Percentiles rank a stretch among this genome's conserved stretches.
These are phyloP conservation scores for Suillus ampliporus DNA, from an alignment of 768 basidiomycete species.

Conservation along the genomic window DNA sequence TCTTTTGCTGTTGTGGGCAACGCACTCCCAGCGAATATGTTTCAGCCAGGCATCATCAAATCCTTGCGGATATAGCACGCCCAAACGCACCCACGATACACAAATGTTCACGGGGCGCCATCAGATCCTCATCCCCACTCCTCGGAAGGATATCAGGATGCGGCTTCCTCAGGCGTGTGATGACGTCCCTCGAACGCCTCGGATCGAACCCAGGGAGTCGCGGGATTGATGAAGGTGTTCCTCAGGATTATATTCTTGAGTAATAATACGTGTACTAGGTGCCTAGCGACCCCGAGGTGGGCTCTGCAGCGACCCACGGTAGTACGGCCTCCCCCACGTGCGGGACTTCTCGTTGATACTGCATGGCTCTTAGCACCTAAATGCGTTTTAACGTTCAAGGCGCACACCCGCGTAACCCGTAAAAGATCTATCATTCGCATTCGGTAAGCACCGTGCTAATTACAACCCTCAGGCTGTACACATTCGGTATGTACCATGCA, in stretches of 20 bases:
- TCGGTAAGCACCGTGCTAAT: not conserved
- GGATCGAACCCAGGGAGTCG: slow-evolving; percentile 1
- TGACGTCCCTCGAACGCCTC: not conserved
- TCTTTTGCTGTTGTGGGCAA: not conserved
- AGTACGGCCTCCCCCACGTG: not conserved
- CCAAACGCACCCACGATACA: not conserved
- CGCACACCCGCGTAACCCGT: not conserved
- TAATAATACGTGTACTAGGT: not conserved
- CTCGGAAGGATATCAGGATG: not conserved
- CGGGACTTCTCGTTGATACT: not conserved
- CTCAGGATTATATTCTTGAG: not conserved
- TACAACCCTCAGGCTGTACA: not conserved
- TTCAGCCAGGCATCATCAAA: not conserved
- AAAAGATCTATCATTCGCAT: not conserved
- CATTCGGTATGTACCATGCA: not conserved
- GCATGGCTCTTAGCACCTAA: not conserved
- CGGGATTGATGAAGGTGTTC: not conserved
- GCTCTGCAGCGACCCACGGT: not conserved
- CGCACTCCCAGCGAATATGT: not conserved
- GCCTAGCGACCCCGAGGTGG: not conserved
- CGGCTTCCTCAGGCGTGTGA: not conserved
- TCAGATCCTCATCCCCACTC: slow-evolving; percentile 1
- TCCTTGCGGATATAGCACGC: not conserved
- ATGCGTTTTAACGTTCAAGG: not conserved
- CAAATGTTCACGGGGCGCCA: not conserved